A percentile compares a stretch with the other conserved stretches of the same genome.
Conservation (phyloP, 805 yeast genomes). For the Saccharomycopsis babjevae region DNA sequence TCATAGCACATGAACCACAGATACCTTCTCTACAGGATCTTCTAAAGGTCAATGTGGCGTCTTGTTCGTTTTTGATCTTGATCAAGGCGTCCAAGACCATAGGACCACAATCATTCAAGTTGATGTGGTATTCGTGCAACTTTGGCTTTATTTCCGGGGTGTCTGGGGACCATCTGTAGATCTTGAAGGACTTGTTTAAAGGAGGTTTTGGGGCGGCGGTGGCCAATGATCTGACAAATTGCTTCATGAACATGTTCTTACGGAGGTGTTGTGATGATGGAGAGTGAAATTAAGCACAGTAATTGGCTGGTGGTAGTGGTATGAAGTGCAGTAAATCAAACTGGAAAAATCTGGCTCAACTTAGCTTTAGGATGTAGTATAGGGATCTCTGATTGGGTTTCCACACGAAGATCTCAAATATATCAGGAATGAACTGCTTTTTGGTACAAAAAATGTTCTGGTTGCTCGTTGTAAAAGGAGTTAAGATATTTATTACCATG, state of each 20-base stretch:
- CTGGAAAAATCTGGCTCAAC: too few relatives aligned
- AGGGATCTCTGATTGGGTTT: too few relatives aligned
- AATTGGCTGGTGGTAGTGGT: background rate
- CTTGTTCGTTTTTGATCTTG: conserved; percentile 95
- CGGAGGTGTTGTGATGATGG: background rate
- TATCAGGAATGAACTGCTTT: too few relatives aligned
- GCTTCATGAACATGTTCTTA: background rate
- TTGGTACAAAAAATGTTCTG: too few relatives aligned
- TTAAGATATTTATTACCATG: too few relatives aligned
- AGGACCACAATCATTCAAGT: conserved; percentile 90
- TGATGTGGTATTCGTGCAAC: conserved; percentile 73
- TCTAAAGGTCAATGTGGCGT: conserved; percentile 89
- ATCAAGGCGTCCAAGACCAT: conserved; percentile 93
- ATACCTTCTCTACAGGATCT: conserved; percentile 99
- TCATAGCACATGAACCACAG: conserved; percentile 99
- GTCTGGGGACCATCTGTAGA: conserved; percentile 98
- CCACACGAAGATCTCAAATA: too few relatives aligned
- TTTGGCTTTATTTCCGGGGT: conserved; percentile 86
- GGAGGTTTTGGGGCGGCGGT: conserved; percentile 42
- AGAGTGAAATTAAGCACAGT: background rate
- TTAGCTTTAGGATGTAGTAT: too few relatives aligned
- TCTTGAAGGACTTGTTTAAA: conserved; percentile 72
- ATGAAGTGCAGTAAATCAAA: background rate
- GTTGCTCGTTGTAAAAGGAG: too few relatives aligned
- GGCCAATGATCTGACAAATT: conserved; percentile 23